Base-by-base conservation (phyloP, 345 rosid species). In the Citrus reticulata region DNA sequence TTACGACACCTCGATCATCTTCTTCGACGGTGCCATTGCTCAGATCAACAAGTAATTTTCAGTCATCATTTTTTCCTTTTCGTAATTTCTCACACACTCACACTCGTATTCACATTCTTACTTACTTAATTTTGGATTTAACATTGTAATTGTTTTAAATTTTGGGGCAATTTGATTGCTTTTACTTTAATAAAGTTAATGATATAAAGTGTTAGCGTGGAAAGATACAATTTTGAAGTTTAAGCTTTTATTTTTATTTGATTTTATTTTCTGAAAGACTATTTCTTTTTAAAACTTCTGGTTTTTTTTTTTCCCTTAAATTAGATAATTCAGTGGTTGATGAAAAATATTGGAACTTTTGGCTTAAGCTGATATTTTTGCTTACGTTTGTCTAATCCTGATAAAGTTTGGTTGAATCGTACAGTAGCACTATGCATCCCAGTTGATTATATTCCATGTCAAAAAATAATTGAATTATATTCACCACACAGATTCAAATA, bases 21-120 rank as follows among this genome's bases (percentile, higher is more conserved):
- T 96, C 95, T 92, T 93, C 87, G 92, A 95, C 80, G 99, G 99
- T 60, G 89, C 93, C 82, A 72, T 89, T 85, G 99, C 90, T 78
- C 96, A 89, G 90, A 89, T 94, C 91, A 89, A 91, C 90, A 90
- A 90, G 87, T 93, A 90, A 55, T 58, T 10, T 46, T 20, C 20
- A 65, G 64, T 30, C 64, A 8, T 3, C 20, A 13, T 62, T 76
- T 20, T 16, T 54, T 27, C 17, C 46, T 11, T 34, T 25, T 34
- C 14, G 2, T 25, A 7, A 9, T 4, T 35, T 74, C 51, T 9
- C 49, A 9, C 74, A 29, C 14, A 4, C 27, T 19, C 74, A 7
- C 70, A n/a, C 32, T n/a, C 5, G 10, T 10, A n/a, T 27, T n/a
- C 3, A n/a, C 30, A 37, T 3, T 51, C 74, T 54, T 16, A 1